Evolutionary conservation across 345 rosid species (phyloP), one percentile per base, ranked within the genome.

Genomic region (Murraya koenigii): DNA sequence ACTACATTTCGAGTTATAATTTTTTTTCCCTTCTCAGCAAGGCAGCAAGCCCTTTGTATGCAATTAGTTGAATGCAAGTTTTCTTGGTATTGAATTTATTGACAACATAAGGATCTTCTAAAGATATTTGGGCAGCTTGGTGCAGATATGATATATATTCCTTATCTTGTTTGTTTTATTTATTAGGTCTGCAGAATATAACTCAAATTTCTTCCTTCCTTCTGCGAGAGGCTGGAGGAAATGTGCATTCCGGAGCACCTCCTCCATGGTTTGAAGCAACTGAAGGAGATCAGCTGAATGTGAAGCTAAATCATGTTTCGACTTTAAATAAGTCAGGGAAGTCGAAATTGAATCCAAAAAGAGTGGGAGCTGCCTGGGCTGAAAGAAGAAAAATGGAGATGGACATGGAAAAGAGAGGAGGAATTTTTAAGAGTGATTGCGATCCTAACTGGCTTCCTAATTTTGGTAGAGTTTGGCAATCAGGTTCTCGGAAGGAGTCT

Each of bases 291-390:
- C 66, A 82, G 35, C 72, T 75, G 33, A 81, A 76, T 77, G 65
- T 58, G 72, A 82, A 81, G 79, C 76, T 77, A 77, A 77, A 75
- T 56, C 82, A 80, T 41, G 54, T 79, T 36, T 83, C 80, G 25
- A 79, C 81, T 38, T 83, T 86, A 56, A 85, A 67, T 68, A 85
- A 80, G 54, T 78, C 86, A 13, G 81, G 80, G 74, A 96, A 94
- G 80, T 82, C 84, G 62, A 90, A 90, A 78, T 82, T 94, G 87
- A 90, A 96, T 73, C 97, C 95, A 32, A 90, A 92, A 65, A 88
- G 97, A 78, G 97, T 94, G 30, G 98, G 99, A 8, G 97, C 97
- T 80, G 97, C 95, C 19, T 96, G 97, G 97, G 97, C 98, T 74
- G 97, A 96, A 78, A 91, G 78, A 86, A 89, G 97, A 85, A 90